These are phyloP conservation scores for Fusarium nisikadoi DNA, from an alignment of 2,329 filamentous ascomycete genomes.

Conservation along the genomic window DNA sequence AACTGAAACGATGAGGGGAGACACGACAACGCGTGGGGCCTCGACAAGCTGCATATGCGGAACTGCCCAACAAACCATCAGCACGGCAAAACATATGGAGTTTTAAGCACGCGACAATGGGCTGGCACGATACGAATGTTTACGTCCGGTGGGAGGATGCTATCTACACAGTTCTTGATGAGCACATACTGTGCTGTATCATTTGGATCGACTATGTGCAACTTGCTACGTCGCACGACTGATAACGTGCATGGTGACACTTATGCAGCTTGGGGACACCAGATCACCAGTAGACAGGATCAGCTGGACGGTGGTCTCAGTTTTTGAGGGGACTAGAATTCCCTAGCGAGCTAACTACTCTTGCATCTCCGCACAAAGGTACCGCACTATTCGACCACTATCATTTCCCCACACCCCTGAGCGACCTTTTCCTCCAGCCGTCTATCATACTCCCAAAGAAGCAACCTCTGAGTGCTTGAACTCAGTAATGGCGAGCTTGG, in stretches of 20 bases:
- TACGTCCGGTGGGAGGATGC: constrained; percentile 12
- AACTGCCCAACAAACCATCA: constrained; percentile 39
- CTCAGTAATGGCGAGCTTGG: constrained; percentile 49
- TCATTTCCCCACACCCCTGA: constrained; percentile 32
- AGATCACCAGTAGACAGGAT: constrained; percentile 36
- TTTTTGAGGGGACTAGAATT: constrained; percentile 39
- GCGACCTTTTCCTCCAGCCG: constrained; percentile 34
- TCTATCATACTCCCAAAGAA: constrained; percentile 32
- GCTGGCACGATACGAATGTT: constrained; percentile 7
- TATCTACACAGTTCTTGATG: constrained; percentile 25
- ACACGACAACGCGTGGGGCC: constrained; percentile 27
- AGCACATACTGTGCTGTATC: constrained; percentile 15
- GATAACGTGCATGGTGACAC: constrained; percentile 28
- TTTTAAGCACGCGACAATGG: constrained; percentile 15
- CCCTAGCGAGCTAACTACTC: constrained; percentile 40
- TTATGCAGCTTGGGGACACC: constrained; percentile 36
- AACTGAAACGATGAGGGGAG: constrained; percentile 23
- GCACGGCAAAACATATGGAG: constrained; percentile 18
- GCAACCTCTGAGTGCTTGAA: constrained; percentile 46
- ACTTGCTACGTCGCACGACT: constrained; percentile 31
- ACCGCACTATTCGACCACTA: constrained; percentile 34
- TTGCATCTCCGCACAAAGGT: constrained; percentile 39
- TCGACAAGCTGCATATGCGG: constrained; percentile 40
- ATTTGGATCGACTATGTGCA: constrained; percentile 28
- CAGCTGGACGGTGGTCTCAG: constrained; percentile 40